These are phyloP conservation scores for Erythrophleum fordii DNA, from an alignment of 306 rosid species.

Conservation along the genomic window DNA sequence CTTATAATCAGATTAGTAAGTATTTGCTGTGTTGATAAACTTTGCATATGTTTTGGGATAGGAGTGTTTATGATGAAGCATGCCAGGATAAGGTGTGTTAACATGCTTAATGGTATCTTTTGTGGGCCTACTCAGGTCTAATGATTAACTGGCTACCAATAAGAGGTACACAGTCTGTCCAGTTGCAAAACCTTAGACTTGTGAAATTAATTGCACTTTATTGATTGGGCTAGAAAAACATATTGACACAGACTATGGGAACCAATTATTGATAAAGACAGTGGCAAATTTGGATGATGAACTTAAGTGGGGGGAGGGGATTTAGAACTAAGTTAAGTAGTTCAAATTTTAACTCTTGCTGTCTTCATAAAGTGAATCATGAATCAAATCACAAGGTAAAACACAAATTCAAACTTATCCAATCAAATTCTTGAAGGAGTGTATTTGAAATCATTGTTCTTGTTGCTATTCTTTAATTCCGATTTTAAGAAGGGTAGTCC, in stretches of 20 bases:
- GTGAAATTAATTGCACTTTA: slow-evolving; percentile 28
- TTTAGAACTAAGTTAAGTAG: slow-evolving; percentile 23
- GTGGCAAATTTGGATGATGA: slow-evolving; percentile 18
- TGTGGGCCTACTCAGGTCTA: slow-evolving; percentile 19
- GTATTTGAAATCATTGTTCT: slow-evolving; percentile 2
- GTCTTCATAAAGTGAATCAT: background rate
- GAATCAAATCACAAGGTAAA: slow-evolving; percentile 18
- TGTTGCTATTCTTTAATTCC: slow-evolving; percentile 3
- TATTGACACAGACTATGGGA: slow-evolving; percentile 12
- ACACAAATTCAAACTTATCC: slow-evolving; percentile 18
- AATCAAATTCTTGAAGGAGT: background rate
- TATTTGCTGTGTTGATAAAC: background rate
- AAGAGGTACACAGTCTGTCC: background rate
- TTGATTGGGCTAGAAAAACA: slow-evolving; percentile 12
- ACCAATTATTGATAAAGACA: slow-evolving; percentile 25
- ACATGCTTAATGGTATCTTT: slow-evolving; percentile 5
- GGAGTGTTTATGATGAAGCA: background rate
- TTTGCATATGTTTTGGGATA: background rate
- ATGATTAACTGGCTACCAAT: slow-evolving; percentile 3
- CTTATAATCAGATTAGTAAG: background rate
- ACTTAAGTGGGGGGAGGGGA: slow-evolving; percentile 10
- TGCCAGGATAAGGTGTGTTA: background rate
- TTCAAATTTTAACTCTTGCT: slow-evolving; percentile 31
- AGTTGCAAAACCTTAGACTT: slow-evolving; percentile 19
- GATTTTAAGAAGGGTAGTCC: background rate